Evolutionary conservation across 352 stramenopile species (phyloP).

Genomic region (Pythium biforme): DNA sequence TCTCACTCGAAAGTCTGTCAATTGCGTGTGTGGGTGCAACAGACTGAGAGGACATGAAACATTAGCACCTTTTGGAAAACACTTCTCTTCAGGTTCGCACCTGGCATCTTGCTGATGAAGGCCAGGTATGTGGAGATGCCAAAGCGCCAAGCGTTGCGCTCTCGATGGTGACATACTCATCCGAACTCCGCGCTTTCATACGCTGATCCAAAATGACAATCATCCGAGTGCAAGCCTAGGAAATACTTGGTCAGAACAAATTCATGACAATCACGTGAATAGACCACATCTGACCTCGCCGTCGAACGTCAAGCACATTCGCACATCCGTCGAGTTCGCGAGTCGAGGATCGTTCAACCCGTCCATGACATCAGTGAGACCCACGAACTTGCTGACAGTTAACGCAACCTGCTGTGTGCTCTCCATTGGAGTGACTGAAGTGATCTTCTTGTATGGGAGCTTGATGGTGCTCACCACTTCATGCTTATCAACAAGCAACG

Average conservation of each 20-base stretch:
- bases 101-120: too few species aligned
- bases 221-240: background rate
- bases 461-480: constrained; percentile 21
- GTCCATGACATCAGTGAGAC: constrained; percentile 11
- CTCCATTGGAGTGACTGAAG: background rate
- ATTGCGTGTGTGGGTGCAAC: too few species aligned
- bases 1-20: too few species aligned
- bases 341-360: constrained; percentile 4
- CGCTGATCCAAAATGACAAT: background rate
- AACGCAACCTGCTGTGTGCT: background rate
- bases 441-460: constrained; percentile 26
- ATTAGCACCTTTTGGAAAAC: too few species aligned
- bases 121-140: too few species aligned
- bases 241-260: too few species aligned
- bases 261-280: background rate
- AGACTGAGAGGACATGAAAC: too few species aligned
- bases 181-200: background rate
- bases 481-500: background rate
- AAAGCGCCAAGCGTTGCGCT: background rate
- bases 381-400: constrained; percentile 1
- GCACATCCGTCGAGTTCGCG: background rate
- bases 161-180: background rate
- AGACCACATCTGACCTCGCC: background rate
- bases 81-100: too few species aligned
- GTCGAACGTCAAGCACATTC: background rate